Conservation (phyloP, 2,329 filamentous ascomycete species). For the Colletotrichum sp. region DNA sequence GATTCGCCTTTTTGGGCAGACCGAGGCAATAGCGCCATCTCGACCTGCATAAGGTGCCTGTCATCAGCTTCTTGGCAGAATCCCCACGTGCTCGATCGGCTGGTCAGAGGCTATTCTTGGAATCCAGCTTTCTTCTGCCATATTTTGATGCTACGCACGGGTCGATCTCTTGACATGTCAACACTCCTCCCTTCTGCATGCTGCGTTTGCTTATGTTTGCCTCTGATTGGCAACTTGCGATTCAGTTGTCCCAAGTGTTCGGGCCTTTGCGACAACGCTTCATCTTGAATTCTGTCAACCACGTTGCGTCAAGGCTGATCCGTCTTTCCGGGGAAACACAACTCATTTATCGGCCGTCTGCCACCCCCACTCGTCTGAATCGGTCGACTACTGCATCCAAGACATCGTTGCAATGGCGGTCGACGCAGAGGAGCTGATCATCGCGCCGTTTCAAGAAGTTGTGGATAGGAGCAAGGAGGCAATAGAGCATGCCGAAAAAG, state of each 20-base stretch:
- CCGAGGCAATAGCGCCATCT: conserved; percentile 5
- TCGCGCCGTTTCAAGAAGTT: conserved; percentile 41
- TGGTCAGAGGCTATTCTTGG: background rate
- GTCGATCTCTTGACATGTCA: background rate
- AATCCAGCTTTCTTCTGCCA: background rate
- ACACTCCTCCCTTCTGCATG: background rate
- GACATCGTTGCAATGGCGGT: conserved; percentile 8
- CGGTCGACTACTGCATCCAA: background rate
- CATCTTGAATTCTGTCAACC: background rate
- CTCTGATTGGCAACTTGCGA: background rate
- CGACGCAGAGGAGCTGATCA: conserved; percentile 16
- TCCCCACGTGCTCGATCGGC: conserved; percentile 8
- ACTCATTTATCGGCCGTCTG: background rate
- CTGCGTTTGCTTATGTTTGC: background rate
- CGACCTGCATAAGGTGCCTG: background rate
- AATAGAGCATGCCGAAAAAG: conserved; percentile 33
- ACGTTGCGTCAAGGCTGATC: background rate
- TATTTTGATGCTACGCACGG: too few species aligned
- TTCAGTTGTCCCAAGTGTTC: background rate
- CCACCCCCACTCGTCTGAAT: background rate
- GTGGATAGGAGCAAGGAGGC: conserved; percentile 43
- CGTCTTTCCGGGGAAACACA: background rate
- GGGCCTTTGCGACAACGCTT: background rate
- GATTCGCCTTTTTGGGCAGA: background rate
- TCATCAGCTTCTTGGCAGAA: background rate